A percentile compares a stretch with the other conserved stretches of the same genome.
These are phyloP conservation scores for Saccharomycopsis sp. DNA, from an alignment of 805 yeast species.

Conservation along the genomic window DNA sequence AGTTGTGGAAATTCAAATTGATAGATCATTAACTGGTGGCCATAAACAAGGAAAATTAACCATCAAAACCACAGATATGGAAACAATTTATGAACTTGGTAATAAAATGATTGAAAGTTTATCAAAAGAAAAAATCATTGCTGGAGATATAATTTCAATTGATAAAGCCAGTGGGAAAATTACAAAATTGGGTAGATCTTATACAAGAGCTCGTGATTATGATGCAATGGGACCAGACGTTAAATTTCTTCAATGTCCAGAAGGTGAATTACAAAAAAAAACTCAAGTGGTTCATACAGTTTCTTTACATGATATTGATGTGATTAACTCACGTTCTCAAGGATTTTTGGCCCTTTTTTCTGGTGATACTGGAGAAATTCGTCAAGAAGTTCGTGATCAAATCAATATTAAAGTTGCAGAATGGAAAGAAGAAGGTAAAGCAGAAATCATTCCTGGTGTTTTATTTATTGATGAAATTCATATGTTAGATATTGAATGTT, in stretches of 20 bases:
- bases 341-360: slow-evolving; percentile 93
- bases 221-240: slow-evolving; percentile 99
- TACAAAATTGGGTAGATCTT: slow-evolving; percentile 90
- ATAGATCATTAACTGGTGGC: slow-evolving; percentile 91
- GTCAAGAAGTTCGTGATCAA: slow-evolving; percentile 92
- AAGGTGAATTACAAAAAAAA: slow-evolving; percentile 95
- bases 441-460: slow-evolving; percentile 96
- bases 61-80: slow-evolving; percentile 96
- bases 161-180: slow-evolving; percentile 94
- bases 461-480: slow-evolving; percentile 96
- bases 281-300: slow-evolving; percentile 95
- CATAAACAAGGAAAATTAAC: slow-evolving; percentile 97
- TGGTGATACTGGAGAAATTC: slow-evolving; percentile 96
- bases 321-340: slow-evolving; percentile 93
- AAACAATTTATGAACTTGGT: slow-evolving; percentile 92
- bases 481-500: slow-evolving; percentile 95
- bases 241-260: slow-evolving; percentile 95
- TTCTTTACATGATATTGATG: slow-evolving; percentile 96
- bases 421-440: slow-evolving; percentile 99
- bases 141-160: slow-evolving; percentile 93
- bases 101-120: slow-evolving; percentile 90
- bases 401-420: slow-evolving; percentile 95
- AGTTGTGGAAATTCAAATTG: slow-evolving; percentile 93
- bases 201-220: slow-evolving; percentile 92
- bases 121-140: slow-evolving; percentile 88